phyloP scores from a whole-genome alignment of 2,329 filamentous ascomycete species.

The Phoma herbarum region DNA sequence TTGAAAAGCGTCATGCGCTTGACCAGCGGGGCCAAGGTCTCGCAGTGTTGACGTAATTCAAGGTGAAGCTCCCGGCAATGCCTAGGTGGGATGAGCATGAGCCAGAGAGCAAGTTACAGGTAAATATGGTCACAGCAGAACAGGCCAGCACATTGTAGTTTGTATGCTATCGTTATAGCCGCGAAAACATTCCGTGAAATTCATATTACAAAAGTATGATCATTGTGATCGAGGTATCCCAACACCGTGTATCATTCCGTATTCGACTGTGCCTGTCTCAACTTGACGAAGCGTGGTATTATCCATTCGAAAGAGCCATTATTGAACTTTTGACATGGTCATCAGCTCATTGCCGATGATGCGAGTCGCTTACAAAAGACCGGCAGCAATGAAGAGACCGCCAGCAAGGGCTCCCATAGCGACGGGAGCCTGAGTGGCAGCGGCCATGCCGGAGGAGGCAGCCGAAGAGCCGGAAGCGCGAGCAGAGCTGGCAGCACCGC shows the following conservation, averaged over 20 bases:
- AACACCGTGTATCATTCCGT: slow-evolving; percentile 18
- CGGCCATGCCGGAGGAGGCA: slow-evolving; percentile 30
- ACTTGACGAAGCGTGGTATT: slow-evolving; percentile 11
- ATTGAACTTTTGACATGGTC: slow-evolving; percentile 18
- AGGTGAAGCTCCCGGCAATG: too few relatives aligned
- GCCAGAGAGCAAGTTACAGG: not conserved
- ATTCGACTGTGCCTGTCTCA: slow-evolving; percentile 8
- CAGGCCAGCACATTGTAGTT: not conserved
- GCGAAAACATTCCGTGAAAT: slow-evolving; percentile 18
- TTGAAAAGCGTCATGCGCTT: not conserved
- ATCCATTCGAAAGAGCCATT: slow-evolving; percentile 17
- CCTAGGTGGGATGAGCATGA: too few relatives aligned
- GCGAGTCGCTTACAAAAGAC: slow-evolving; percentile 41
- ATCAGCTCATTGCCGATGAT: not conserved
- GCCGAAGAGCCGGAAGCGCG: slow-evolving; percentile 20
- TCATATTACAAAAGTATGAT: slow-evolving; percentile 25
- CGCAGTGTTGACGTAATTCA: too few relatives aligned
- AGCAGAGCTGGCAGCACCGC: slow-evolving; percentile 8
- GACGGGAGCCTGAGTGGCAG: slow-evolving; percentile 38
- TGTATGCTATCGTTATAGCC: slow-evolving; percentile 16
- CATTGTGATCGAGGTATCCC: slow-evolving; percentile 21
- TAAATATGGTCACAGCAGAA: not conserved
- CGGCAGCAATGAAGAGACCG: slow-evolving; percentile 43
- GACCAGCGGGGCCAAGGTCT: too few relatives aligned
- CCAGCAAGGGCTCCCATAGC: slow-evolving; percentile 45